Conservation (phyloP, 2,329 filamentous ascomycete species). For the Blastomyces emzantsi region DNA sequence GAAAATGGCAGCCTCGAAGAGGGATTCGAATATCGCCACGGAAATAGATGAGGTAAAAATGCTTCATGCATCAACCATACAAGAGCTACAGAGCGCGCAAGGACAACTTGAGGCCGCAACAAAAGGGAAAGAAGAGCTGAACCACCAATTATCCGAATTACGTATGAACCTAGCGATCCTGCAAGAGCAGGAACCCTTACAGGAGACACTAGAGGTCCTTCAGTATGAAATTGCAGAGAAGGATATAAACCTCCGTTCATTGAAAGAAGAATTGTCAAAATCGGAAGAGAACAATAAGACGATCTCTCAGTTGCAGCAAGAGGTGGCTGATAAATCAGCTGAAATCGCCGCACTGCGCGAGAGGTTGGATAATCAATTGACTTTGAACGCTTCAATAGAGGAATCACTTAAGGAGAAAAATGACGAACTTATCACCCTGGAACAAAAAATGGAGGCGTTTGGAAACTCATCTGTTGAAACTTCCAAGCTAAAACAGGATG, state of each 20-base stretch:
- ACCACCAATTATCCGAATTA: constrained; percentile 13
- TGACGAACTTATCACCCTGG: constrained; percentile 8
- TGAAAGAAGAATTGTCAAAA: constrained; percentile 20
- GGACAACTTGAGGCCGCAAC: constrained; percentile 13
- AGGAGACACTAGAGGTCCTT: constrained; percentile 12
- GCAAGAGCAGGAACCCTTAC: constrained; percentile 9
- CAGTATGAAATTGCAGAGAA: constrained; percentile 25
- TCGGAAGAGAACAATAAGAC: constrained; percentile 23
- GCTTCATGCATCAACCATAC: constrained; percentile 8
- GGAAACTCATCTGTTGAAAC: not conserved
- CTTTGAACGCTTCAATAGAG: constrained; percentile 16
- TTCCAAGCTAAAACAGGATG: not conserved
- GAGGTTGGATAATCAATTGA: constrained; percentile 25
- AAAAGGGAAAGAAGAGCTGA: constrained; percentile 15
- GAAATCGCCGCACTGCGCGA: constrained; percentile 19
- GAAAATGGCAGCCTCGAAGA: constrained; percentile 15
- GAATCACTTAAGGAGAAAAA: constrained; percentile 5
- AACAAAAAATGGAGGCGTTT: not conserved
- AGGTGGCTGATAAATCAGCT: constrained; percentile 16
- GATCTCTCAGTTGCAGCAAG: constrained; percentile 23
- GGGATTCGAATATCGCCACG: constrained; percentile 17
- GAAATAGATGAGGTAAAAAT: constrained; percentile 20
- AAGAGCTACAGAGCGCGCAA: constrained; percentile 5
- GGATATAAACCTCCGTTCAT: constrained; percentile 23
- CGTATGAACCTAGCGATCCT: constrained; percentile 6